phyloP scores from a whole-genome alignment of 495 filamentous ascomycete species.

The Penicillium mononematosum region DNA sequence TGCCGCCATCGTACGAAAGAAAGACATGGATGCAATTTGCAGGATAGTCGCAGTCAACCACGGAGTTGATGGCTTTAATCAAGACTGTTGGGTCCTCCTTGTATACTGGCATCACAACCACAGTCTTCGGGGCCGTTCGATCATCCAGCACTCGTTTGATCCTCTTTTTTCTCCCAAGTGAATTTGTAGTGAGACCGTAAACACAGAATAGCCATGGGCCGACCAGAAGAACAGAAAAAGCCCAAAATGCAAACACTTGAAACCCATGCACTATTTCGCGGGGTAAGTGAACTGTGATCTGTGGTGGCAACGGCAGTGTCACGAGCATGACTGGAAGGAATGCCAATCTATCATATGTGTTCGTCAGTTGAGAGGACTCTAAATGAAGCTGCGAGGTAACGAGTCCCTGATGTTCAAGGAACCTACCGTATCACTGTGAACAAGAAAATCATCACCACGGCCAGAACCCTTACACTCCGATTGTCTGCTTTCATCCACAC shows the following conservation, averaged over 20 bases:
- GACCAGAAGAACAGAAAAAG: slow-evolving; percentile 81
- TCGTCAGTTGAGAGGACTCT: not conserved
- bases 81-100: slow-evolving; percentile 88
- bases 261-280: slow-evolving; percentile 61
- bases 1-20: slow-evolving; percentile 89
- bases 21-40: slow-evolving; percentile 93
- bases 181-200: slow-evolving; percentile 83
- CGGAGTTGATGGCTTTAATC: slow-evolving; percentile 84
- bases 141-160: slow-evolving; percentile 87
- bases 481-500: slow-evolving; percentile 89
- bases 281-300: slow-evolving; percentile 71
- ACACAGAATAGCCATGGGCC: slow-evolving; percentile 93
- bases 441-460: slow-evolving; percentile 68
- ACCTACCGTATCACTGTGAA: slow-evolving; percentile 74
- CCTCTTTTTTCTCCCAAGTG: slow-evolving; percentile 73
- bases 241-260: slow-evolving; percentile 96
- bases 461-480: slow-evolving; percentile 74
- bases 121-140: slow-evolving; percentile 83
- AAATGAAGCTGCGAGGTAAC: not conserved
- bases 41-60: slow-evolving; percentile 94
- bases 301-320: slow-evolving; percentile 78
- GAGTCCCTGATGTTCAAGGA: not conserved
- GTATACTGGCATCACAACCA: slow-evolving; percentile 97
- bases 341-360: slow-evolving; percentile 56
- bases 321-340: slow-evolving; percentile 95